These are phyloP conservation scores for Penicillium egyptiacum DNA, from an alignment of 495 filamentous ascomycete genomes.

Conservation along the genomic window DNA sequence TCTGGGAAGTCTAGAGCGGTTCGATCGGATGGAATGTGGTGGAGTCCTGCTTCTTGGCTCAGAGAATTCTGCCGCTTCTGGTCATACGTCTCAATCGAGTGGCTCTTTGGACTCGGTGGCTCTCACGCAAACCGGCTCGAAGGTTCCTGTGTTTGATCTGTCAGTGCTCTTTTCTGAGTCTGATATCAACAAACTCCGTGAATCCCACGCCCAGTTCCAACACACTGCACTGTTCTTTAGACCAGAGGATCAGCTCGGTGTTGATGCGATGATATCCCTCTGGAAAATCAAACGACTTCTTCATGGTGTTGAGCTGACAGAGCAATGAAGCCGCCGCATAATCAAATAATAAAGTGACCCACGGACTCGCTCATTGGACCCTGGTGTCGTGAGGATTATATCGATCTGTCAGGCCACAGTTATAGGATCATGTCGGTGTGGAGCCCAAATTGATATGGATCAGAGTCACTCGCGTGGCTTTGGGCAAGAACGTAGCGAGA, in stretches of 20 bases:
- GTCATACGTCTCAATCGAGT: not conserved
- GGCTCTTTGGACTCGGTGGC: slow-evolving; percentile 24
- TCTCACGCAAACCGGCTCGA: slow-evolving; percentile 31
- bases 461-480: not conserved
- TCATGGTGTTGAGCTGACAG: not conserved
- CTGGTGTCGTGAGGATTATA: not conserved
- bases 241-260: slow-evolving; percentile 36
- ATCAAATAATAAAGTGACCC: not conserved
- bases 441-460: not conserved
- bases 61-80: slow-evolving; percentile 1
- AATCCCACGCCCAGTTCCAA: slow-evolving; percentile 25
- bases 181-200: slow-evolving; percentile 34
- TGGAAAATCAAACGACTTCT: slow-evolving; percentile 71
- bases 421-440: not conserved
- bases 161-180: slow-evolving; percentile 35
- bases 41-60: slow-evolving; percentile 33
- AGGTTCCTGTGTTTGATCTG: slow-evolving; percentile 49
- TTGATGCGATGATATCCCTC: slow-evolving; percentile 55
- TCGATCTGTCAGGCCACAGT: not conserved
- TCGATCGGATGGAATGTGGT: slow-evolving; percentile 33
- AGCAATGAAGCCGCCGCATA: not conserved
- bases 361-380: not conserved
- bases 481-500: not conserved
- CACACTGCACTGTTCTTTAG: slow-evolving; percentile 37
- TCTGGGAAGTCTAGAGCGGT: slow-evolving; percentile 22